Evolutionary conservation across 1,284 basidiomycete species (phyloP), one percentile per base, ranked within the genome.

Genomic region (Coniferiporia sulphurascens): DNA sequence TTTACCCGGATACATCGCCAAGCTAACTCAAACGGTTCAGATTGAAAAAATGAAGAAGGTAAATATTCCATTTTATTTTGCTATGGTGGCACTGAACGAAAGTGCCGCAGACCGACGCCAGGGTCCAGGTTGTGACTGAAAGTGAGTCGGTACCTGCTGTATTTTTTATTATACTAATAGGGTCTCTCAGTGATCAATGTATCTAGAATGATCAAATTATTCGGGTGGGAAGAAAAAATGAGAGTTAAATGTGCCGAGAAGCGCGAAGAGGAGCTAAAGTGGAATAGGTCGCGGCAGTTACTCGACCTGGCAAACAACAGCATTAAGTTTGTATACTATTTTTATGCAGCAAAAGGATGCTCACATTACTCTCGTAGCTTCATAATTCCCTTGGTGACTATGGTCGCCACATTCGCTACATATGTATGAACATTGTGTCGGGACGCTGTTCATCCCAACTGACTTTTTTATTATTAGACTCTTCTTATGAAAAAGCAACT

Each of bases 131-230:
- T 1, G 75, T 81, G 46, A 79, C 81, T 0, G 81, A 83, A 66
- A 73, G 75, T 74, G 62, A 63, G 72, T 65, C 17, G 56, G 35
- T 56, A 50, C 15, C 15, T 15, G 38, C 1, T 44, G 56, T n/a
- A 44, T 12, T 60, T 60, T 34, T 52, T 55, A 22, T 12, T 22
- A 19, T 10, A 12, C 59, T 60, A 52, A 45, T 63, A 58, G 36
- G 55, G 56, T 32, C 19, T 27, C 17, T 46, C 41, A 46, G 44
- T 21, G 44, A 46, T 46, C n/a, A 46, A 46, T 17, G 44, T 46
- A 8, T 17, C 19, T n/a, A 73, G 84, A 27, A 85, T 85, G 77
- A 74, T 86, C 70, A 88, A 89, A 71, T 78, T 89, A 64, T 89
- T 89, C 64, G 86, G 81, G 8, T 86, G 85, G 85, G 84, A 86